Conservation (phyloP, 768 basidiomycete genomes). For the Boletus sensibilis region DNA sequence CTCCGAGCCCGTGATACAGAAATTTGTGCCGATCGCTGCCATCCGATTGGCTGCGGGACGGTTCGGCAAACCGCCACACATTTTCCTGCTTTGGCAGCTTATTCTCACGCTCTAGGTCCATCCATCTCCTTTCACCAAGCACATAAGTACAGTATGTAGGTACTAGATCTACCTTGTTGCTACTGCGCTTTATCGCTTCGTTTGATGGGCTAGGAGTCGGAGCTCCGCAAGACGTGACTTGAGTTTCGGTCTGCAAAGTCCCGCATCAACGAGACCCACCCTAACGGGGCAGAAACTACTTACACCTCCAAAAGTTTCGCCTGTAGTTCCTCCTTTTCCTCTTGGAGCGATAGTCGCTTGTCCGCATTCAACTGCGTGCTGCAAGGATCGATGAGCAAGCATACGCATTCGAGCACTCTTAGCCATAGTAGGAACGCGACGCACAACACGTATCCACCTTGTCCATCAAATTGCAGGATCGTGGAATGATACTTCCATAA, state of each 20-base stretch:
- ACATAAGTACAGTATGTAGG: too few species aligned
- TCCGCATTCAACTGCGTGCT: constrained; percentile 90
- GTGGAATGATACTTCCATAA: constrained; percentile 90
- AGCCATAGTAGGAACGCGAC: constrained; percentile 30
- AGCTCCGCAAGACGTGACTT: constrained; percentile 72
- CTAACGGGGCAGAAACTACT: constrained; percentile 32
- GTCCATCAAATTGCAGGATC: constrained; percentile 90
- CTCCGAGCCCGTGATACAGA: constrained; percentile 4
- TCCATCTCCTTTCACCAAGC: too few species aligned
- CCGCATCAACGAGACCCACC: neutral
- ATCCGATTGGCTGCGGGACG: constrained; percentile 31
- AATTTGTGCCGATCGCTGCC: constrained; percentile 13
- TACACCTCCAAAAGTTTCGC: constrained; percentile 84
- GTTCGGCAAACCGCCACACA: constrained; percentile 13
- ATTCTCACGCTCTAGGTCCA: constrained; percentile 6
- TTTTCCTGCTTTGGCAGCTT: neutral
- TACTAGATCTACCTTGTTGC: neutral
- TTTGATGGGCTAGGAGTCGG: constrained; percentile 35
- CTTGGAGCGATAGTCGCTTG: constrained; percentile 84
- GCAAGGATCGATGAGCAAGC: constrained; percentile 6
- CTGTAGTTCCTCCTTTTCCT: constrained; percentile 90
- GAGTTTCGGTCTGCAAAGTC: constrained; percentile 68
- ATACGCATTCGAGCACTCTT: neutral
- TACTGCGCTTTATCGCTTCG: constrained; percentile 2
- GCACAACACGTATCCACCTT: constrained; percentile 93